Conservation (phyloP, 2,329 filamentous ascomycete species). For the Ophiostoma fasciatum region DNA sequence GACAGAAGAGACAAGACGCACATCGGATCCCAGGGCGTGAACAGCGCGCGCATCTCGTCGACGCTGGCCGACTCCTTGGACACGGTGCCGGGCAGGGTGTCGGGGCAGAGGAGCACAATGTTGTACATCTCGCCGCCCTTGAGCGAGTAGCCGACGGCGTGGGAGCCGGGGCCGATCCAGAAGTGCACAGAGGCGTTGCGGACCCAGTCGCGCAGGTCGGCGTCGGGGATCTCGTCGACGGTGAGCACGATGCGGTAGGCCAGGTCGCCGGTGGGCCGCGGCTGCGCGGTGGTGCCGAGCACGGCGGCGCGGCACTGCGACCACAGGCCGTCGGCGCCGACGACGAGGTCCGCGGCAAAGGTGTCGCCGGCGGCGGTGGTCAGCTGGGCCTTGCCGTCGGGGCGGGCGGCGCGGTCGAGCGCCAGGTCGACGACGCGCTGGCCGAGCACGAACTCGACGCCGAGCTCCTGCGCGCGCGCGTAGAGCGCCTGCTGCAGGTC, state of each 20-base stretch:
- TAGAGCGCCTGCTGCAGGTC: slow-evolving; percentile 18
- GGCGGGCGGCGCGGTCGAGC: background rate
- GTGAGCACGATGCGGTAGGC: slow-evolving; percentile 19
- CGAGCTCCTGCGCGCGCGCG: slow-evolving; percentile 12
- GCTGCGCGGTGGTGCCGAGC: slow-evolving; percentile 9
- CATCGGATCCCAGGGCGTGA: slow-evolving; percentile 20
- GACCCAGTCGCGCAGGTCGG: slow-evolving; percentile 15
- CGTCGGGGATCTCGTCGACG: slow-evolving; percentile 11
- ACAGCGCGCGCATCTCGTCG: slow-evolving; percentile 20
- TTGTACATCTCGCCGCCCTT: slow-evolving; percentile 18
- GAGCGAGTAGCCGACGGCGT: slow-evolving; percentile 18
- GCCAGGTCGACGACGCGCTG: background rate
- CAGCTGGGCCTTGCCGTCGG: slow-evolving; percentile 5
- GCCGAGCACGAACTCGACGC: slow-evolving; percentile 8
- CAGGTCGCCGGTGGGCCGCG: slow-evolving; percentile 18
- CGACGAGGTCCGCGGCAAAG: slow-evolving; percentile 11
- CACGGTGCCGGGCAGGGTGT: slow-evolving; percentile 1
- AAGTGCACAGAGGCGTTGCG: slow-evolving; percentile 15
- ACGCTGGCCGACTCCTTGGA: slow-evolving; percentile 14
- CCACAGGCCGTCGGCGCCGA: slow-evolving; percentile 16
- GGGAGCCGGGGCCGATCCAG: slow-evolving; percentile 19
- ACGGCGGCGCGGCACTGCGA: slow-evolving; percentile 14
- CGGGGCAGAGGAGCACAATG: slow-evolving; percentile 15
- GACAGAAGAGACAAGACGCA: background rate
- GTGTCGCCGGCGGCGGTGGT: slow-evolving; percentile 10